phyloP scores from a whole-genome alignment of 2,329 filamentous ascomycete species.

The Aspergillus texensis region DNA sequence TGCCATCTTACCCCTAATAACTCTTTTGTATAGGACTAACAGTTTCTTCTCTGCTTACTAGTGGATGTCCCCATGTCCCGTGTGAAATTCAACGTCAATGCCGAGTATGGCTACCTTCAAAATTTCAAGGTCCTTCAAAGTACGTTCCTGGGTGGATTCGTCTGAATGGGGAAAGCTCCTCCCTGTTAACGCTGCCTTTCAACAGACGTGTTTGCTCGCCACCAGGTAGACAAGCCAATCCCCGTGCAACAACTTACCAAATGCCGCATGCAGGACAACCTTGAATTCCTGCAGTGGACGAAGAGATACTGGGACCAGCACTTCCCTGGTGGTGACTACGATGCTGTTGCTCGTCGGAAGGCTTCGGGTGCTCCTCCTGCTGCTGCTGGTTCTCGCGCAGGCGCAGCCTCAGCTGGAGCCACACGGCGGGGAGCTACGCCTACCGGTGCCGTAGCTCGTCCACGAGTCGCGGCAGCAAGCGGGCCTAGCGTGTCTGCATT shows the following conservation, averaged over 20 bases:
- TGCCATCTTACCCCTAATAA: background rate
- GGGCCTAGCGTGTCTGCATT: constrained; percentile 68
- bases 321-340: constrained; percentile 96
- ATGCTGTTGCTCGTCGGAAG: constrained; percentile 83
- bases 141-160: constrained; percentile 51
- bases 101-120: constrained; percentile 95
- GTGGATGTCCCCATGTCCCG: constrained; percentile 90
- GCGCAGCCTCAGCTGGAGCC: constrained; percentile 48
- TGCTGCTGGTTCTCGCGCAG: constrained; percentile 52
- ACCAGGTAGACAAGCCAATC: constrained; percentile 85
- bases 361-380: constrained; percentile 65
- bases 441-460: constrained; percentile 54
- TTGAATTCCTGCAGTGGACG: constrained; percentile 96
- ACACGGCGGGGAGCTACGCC: constrained; percentile 64
- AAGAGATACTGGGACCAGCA: constrained; percentile 98
- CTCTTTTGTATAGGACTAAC: background rate
- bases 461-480: constrained; percentile 51
- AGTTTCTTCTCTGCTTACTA: constrained; percentile 28
- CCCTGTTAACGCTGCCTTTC: constrained; percentile 9
- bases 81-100: constrained; percentile 98
- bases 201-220: constrained; percentile 75
- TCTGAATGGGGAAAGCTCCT: background rate
- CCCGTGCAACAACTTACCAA: constrained; percentile 88
- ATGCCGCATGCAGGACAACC: constrained; percentile 99
- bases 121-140: constrained; percentile 98